Conservation (phyloP, 2,329 filamentous ascomycete species). For the Grosmannia clavigera region DNA sequence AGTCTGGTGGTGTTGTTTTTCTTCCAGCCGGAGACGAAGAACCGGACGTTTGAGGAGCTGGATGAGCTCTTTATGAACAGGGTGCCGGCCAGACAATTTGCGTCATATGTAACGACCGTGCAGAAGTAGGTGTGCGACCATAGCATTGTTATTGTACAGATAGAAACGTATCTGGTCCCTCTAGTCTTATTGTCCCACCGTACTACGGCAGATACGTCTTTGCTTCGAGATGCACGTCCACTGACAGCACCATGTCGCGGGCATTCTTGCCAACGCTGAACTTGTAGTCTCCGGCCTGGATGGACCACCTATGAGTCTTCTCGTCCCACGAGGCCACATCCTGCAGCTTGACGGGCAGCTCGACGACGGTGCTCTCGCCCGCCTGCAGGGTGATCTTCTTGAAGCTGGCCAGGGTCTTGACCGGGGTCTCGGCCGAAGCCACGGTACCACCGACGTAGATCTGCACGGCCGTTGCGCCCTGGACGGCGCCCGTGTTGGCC, state of each 20-base stretch:
- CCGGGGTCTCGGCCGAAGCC: slow-evolving; percentile 22
- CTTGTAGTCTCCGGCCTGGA: slow-evolving; percentile 8
- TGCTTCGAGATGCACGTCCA: not conserved
- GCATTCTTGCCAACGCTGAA: not conserved
- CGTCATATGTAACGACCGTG: not conserved
- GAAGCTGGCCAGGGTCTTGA: not conserved
- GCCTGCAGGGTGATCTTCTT: not conserved
- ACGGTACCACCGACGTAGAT: slow-evolving; percentile 16
- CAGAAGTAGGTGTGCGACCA: not conserved
- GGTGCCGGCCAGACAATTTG: slow-evolving; percentile 11
- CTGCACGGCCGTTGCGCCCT: slow-evolving; percentile 19
- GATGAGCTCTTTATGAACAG: slow-evolving; percentile 27
- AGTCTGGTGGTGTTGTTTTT: slow-evolving; percentile 25
- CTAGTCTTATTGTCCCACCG: no score
- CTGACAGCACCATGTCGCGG: not conserved
- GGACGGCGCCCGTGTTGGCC: slow-evolving; percentile 11
- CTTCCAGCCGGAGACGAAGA: slow-evolving; percentile 30
- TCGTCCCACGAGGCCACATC: slow-evolving; percentile 17
- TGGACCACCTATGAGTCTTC: slow-evolving; percentile 21
- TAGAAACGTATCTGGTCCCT: no score
- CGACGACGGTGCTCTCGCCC: slow-evolving; percentile 47
- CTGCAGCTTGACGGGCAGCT: slow-evolving; percentile 36
- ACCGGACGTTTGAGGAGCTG: slow-evolving; percentile 34
- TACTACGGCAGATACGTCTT: not conserved
- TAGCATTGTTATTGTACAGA: no score